Conservation (phyloP, 2,329 filamentous ascomycete genomes). For the Verticillium tricorpus region DNA sequence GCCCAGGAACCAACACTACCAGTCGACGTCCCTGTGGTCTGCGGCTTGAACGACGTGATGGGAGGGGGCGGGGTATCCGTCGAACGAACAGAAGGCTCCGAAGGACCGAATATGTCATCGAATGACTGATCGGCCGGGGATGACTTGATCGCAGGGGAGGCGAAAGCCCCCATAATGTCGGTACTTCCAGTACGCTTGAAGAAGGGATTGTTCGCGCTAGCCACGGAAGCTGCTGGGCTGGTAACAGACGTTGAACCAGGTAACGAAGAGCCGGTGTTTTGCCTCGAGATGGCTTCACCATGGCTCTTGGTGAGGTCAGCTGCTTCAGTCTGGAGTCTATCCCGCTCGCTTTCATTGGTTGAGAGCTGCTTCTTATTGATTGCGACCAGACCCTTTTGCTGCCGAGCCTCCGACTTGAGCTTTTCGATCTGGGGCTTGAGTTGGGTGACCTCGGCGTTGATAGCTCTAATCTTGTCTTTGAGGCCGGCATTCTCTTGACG, state of each 20-base stretch:
- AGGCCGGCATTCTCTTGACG: slow-evolving; percentile 82
- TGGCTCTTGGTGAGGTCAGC: slow-evolving; percentile 61
- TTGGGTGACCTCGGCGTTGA: slow-evolving; percentile 78
- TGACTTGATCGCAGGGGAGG: slow-evolving; percentile 40
- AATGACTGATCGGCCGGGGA: slow-evolving; percentile 64
- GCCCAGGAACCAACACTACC: slow-evolving; percentile 47
- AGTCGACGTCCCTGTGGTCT: slow-evolving; percentile 53
- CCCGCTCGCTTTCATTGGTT: slow-evolving; percentile 82
- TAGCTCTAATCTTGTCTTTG: slow-evolving; percentile 80
- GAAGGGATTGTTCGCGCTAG: slow-evolving; percentile 90
- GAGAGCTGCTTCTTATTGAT: slow-evolving; percentile 98
- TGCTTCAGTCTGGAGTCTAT: slow-evolving; percentile 79
- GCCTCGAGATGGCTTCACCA: slow-evolving; percentile 53
- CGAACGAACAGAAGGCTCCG: slow-evolving; percentile 42
- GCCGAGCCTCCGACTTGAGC: slow-evolving; percentile 82
- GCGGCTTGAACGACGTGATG: slow-evolving; percentile 58
- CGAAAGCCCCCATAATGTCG: slow-evolving; percentile 52
- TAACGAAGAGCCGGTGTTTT: slow-evolving; percentile 46
- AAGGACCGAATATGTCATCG: slow-evolving; percentile 79
- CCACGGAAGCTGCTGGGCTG: slow-evolving; percentile 64
- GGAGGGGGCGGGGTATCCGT: slow-evolving; percentile 41
- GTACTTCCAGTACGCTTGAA: slow-evolving; percentile 69
- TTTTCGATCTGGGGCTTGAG: slow-evolving; percentile 92
- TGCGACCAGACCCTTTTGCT: slow-evolving; percentile 92
- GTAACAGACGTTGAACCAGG: slow-evolving; percentile 47